Evolutionary conservation across 768 basidiomycete species (phyloP), one percentile per base, ranked within the genome.

Genomic region (Melanogaster broomeanus): DNA sequence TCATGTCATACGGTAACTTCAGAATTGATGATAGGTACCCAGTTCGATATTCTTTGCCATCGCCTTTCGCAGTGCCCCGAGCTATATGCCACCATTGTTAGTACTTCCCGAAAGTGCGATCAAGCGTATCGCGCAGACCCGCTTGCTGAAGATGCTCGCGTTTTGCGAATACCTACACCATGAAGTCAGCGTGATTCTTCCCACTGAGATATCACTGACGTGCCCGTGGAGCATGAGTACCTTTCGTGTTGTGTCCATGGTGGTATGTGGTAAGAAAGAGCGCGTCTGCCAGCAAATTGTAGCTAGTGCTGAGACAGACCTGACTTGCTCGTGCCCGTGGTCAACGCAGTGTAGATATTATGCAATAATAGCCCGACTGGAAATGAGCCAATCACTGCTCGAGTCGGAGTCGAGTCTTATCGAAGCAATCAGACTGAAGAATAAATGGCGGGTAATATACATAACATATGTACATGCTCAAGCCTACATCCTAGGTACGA

Each of bases 51-150:
- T 76, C 56, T 84, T 83, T 51, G 73, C 80, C 56, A 82, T 81
- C 51, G 85, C 77, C 67, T 88, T 90, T 45, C 88, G 77, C 24
- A 91, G 72, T 3, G 88, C 88, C 18, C 85, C 87, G 40, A 90
- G 72, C 88, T 91, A 58, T 18, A 25, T 31, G 40, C 38, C 44
- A 19, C 43, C 33, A 22, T 45, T 28, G 37, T 47, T 12, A 22
- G 50, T 41, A 51, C 22, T 27, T 22, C 15, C n/a, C 15, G 21
- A 27, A 49, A 30, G 28, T 21, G 7, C n/a, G 13, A 30, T 42
- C n/a, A 40, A 27, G 41, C 21, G 39, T 44, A 25, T 8, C 42
- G 44, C 3, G 50, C 80, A 67, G 53, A 88, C 88, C 61, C 86
- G 76, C 72, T 87, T 90, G 67, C 79, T 85, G 65, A 89, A 86